Conservation (phyloP, 2,329 filamentous ascomycete genomes). For the Pseudocercospora crystallina region DNA sequence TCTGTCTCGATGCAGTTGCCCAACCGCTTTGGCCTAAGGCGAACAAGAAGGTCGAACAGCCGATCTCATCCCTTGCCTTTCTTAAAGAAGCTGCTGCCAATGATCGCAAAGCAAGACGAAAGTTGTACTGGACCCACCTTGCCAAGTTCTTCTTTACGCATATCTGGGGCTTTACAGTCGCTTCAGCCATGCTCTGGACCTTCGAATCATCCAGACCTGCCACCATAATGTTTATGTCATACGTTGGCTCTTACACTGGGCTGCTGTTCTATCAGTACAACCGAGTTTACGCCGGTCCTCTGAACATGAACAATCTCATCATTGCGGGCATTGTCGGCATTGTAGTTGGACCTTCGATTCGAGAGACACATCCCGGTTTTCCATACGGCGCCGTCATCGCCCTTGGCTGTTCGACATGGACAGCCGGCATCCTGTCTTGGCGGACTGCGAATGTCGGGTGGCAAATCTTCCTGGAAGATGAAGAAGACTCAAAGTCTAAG, state of each 20-base stretch:
- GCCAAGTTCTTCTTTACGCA: constrained; percentile 52
- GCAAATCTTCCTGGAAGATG: background rate
- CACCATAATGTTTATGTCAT: constrained; percentile 52
- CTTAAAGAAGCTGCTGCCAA: constrained; percentile 48
- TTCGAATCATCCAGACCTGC: constrained; percentile 47
- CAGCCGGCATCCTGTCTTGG: constrained; percentile 50
- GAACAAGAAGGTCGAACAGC: constrained; percentile 22
- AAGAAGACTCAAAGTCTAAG: background rate
- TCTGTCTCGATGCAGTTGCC: constrained; percentile 54
- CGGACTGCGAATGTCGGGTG: constrained; percentile 50
- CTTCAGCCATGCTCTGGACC: constrained; percentile 53
- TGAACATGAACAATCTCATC: constrained; percentile 50
- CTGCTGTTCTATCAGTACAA: constrained; percentile 57
- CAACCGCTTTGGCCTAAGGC: constrained; percentile 21
- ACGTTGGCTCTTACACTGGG: constrained; percentile 52
- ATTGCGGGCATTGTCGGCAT: constrained; percentile 49
- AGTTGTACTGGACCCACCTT: constrained; percentile 53
- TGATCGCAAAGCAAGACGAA: constrained; percentile 47
- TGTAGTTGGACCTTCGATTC: constrained; percentile 48
- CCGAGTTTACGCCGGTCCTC: constrained; percentile 44
- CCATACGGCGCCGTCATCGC: constrained; percentile 50
- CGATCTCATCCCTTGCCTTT: constrained; percentile 19
- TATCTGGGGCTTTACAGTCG: constrained; percentile 54
- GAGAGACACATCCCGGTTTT: constrained; percentile 41
- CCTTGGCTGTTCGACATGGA: constrained; percentile 53